Evolutionary conservation across 805 yeast species (phyloP).

Genomic region (Starmerella floris): DNA sequence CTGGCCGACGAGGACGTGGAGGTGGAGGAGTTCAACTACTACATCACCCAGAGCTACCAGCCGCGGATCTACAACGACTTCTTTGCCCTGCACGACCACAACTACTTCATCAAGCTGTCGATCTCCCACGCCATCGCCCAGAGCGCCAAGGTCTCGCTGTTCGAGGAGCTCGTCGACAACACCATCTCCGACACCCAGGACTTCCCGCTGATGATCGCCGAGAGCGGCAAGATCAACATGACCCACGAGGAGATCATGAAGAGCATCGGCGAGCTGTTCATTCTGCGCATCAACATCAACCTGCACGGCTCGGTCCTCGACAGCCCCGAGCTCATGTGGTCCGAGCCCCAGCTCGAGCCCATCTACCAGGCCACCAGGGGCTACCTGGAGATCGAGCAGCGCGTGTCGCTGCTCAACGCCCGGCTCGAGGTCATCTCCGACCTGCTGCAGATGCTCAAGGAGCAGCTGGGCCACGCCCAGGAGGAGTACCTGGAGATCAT

Average conservation of each 20-base stretch:
- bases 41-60: constrained; percentile 84
- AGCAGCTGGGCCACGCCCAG: constrained; percentile 89
- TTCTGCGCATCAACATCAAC: constrained; percentile 40
- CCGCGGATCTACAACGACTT: constrained; percentile 95
- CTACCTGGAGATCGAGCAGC: constrained; percentile 83
- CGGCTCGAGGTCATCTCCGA: constrained; percentile 88
- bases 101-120: constrained; percentile 82
- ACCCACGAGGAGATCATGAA: constrained; percentile 90
- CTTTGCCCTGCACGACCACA: constrained; percentile 74
- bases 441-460: constrained; percentile 87
- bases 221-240: constrained; percentile 90
- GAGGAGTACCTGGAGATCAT: constrained; percentile 80
- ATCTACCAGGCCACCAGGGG: constrained; percentile 95
- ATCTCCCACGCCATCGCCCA: constrained; percentile 94
- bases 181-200: constrained; percentile 96
- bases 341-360: constrained; percentile 95
- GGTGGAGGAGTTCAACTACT: constrained; percentile 87
- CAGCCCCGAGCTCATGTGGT: constrained; percentile 97
- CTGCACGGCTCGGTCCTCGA: constrained; percentile 56
- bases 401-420: constrained; percentile 81
- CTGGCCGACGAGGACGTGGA: constrained; percentile 85
- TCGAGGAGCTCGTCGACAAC: constrained; percentile 91
- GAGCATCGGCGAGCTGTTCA: constrained; percentile 89
- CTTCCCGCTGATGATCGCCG: constrained; percentile 90
- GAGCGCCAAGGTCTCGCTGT: constrained; percentile 84